phyloP scores from a whole-genome alignment of 2,329 filamentous ascomycete genomes.

The Exophiala calicioides region DNA sequence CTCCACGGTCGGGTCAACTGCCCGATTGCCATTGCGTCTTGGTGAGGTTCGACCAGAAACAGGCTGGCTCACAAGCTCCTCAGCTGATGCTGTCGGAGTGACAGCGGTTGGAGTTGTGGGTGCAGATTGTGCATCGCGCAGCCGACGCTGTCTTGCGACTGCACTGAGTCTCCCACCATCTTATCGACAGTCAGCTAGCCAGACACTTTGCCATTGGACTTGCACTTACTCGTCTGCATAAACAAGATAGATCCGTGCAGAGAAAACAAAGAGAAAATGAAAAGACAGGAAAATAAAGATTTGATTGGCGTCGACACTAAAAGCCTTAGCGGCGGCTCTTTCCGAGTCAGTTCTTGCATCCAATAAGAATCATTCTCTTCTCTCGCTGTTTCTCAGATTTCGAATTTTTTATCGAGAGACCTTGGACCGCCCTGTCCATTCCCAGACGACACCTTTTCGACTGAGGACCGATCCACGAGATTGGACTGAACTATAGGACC shows the following conservation, averaged over 20 bases:
- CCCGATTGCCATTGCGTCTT: background rate
- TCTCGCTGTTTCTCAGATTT: background rate
- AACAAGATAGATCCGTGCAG: background rate
- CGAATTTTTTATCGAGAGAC: no score
- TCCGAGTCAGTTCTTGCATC: no score
- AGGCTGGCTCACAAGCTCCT: conserved; percentile 1
- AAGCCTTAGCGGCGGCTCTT: background rate
- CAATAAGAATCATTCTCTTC: no score
- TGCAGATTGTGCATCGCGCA: conserved; percentile 17
- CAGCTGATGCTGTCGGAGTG: background rate
- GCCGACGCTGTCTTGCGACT: conserved; percentile 22
- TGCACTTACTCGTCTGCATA: conserved; percentile 23
- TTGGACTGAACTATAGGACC: background rate
- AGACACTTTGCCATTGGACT: background rate
- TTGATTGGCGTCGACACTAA: conserved; percentile 2
- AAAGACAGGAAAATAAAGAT: background rate
- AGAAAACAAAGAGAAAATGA: background rate
- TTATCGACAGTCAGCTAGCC: conserved; percentile 1
- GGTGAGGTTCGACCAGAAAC: background rate
- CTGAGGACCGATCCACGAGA: background rate
- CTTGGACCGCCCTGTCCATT: no score
- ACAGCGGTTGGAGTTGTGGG: conserved; percentile 3
- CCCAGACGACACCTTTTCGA: no score
- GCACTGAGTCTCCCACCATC: conserved; percentile 25
- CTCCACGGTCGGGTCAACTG: background rate